Base-by-base conservation (phyloP, 768 basidiomycete species). In the Neoboletus brunneissimus region DNA sequence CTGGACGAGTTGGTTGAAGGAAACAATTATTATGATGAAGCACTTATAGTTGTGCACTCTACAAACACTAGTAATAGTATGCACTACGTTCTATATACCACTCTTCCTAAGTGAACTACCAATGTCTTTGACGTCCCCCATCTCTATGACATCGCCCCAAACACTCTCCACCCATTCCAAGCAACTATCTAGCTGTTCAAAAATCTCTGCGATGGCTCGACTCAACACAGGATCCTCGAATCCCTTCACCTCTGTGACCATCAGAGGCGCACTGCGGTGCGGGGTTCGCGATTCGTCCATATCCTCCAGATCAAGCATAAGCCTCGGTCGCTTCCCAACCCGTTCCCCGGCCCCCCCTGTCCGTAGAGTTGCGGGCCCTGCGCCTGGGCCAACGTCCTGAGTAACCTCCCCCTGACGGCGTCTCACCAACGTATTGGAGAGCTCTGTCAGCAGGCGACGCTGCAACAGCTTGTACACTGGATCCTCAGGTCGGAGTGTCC, bases 381-480 rank as follows among this genome's bases (percentile, higher is more conserved):
- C 27, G 37, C 60, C 20, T 34, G 18, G 13, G 32, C 48, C 52
- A 2, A 23, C 41, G 11, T 37, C 44, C 15, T 48, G 60, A 13
- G 35, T n/a, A 25, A 41, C 51, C 10, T 54, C 55, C 35, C 23
- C 52, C 25, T 57, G 56, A 29, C 61, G 59, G 27, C 54, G 54
- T 42, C 59, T 65, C 23, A 69, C 59, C 15, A 77, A 67, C 29
- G 67, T 61, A 44, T 58, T 55, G 46, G 63, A 61, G 43, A 77
- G 64, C 37, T 77, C 80, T 9, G 66, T 71, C 45, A 85, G 66
- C 13, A 90, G 71, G 37, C 89, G 81, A 41, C 73, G 79, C 62
- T 83, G 85, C 32, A 91, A 69, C 10, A 90, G 73, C 48, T 77
- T 56, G 67, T 86, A 91, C 8, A 88, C 88, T 0, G 87, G 86